Base-by-base conservation (phyloP, 164 flowering plant genomes). In the Magnolia officinalis region DNA sequence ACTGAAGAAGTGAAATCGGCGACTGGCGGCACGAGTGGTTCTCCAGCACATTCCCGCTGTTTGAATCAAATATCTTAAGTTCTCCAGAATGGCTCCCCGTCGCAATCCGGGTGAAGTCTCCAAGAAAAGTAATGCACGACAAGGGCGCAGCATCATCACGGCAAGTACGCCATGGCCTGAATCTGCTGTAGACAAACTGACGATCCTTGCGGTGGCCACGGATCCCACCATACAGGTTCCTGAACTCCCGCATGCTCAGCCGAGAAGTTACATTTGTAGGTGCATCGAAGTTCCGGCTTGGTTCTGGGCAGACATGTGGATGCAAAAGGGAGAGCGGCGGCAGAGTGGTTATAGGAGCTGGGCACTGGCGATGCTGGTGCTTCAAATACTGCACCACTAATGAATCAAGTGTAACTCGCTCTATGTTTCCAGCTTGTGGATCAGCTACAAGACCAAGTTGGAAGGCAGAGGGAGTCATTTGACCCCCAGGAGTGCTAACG, bases 331-430 rank as follows among this genome's bases (percentile, higher is more conserved):
- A 92, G 67, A 96, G 94, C 21, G 99, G 98, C 0, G 99, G 99
- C 74, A 96, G 87, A 70, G 99, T 96, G 10, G 99, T 91, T 37
- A 96, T 96, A 45, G 99, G 99, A 74, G 98, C 94, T 23, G 97
- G 88, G 80, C 99, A 96, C 76, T 96, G 98, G 63, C 95, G 96
- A 84, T 96, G 99, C 82, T 96, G 99, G 72, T 96, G 97, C 83
- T 96, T 93, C 75, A 96, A 80, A 76, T 90, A 92, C 89, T 96
- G 98, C 83, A 94, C 93, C 74, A 94, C 96, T 55, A 96, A 74
- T 67, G 97, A 89, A 63, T 96, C 98, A 66, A 96, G 79, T 51
- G 96, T 91, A 50, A 93, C 80, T 72, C 99, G 83, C 77, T 94
- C 99, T 10, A 89, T 52, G 76, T 76, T 87, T 67, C 82, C 76